Evolutionary conservation across 805 yeast species (phyloP).

Genomic region (Tetrapisispora pingtungensis): DNA sequence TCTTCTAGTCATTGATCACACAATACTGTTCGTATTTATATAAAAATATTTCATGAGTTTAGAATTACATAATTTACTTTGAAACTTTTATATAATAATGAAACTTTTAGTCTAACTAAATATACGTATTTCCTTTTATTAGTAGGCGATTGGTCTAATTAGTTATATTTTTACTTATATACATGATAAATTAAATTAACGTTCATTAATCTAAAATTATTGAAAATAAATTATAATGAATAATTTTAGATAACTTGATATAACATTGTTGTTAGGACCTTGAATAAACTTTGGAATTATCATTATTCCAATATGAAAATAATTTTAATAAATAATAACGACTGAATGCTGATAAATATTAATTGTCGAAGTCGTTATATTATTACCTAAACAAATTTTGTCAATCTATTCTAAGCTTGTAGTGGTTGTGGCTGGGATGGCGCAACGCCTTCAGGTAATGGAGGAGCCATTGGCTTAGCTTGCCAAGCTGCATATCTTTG

Average conservation of each 20-base stretch:
- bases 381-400: too few species aligned
- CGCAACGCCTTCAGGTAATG: slow-evolving; percentile 35
- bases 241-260: background rate
- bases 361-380: background rate
- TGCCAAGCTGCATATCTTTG: slow-evolving; percentile 81
- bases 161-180: background rate
- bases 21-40: too few species aligned
- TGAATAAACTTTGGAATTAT: background rate
- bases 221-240: too few species aligned
- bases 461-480: slow-evolving; percentile 61
- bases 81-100: too few species aligned
- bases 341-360: background rate
- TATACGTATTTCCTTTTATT: too few species aligned
- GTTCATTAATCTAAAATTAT: background rate
- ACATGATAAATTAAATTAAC: slow-evolving; percentile 1
- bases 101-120: too few species aligned
- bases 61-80: too few species aligned
- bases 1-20: too few species aligned
- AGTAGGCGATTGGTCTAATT: background rate
- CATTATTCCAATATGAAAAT: too few species aligned
- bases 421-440: slow-evolving; percentile 24
- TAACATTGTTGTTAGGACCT: background rate
- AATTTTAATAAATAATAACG: background rate
- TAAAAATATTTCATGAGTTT: too few species aligned
- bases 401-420: slow-evolving; percentile 20